phyloP scores from a whole-genome alignment of 2,329 filamentous ascomycete genomes.

The Hymenoscyphus repandus region DNA sequence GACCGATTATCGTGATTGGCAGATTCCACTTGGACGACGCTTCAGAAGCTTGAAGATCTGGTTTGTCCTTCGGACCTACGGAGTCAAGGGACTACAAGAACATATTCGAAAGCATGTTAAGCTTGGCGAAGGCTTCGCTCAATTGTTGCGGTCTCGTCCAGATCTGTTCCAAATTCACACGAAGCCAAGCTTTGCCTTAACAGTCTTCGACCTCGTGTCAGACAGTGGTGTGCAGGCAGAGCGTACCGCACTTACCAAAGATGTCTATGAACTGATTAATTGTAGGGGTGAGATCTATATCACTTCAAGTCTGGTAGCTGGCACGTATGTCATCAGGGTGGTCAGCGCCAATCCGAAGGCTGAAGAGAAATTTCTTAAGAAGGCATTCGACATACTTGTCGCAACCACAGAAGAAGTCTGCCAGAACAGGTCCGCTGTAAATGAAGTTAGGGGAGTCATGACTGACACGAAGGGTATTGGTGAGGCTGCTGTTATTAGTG shows the following conservation, averaged over 20 bases:
- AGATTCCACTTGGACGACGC: slow-evolving; percentile 83
- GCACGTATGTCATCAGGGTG: slow-evolving; percentile 73
- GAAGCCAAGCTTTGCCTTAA: slow-evolving; percentile 70
- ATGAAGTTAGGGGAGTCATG: slow-evolving; percentile 7
- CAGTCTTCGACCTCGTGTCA: slow-evolving; percentile 64
- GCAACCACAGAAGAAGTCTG: slow-evolving; percentile 29
- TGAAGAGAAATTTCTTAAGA: slow-evolving; percentile 66
- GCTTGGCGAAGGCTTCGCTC: slow-evolving; percentile 66
- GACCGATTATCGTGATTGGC: slow-evolving; percentile 95
- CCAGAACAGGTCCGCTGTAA: slow-evolving; percentile 12
- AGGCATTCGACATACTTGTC: slow-evolving; percentile 71
- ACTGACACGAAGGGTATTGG: slow-evolving; percentile 8
- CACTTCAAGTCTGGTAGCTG: slow-evolving; percentile 69
- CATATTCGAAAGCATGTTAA: slow-evolving; percentile 67
- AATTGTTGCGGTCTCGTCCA: slow-evolving; percentile 47
- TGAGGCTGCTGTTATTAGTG: slow-evolving; percentile 14
- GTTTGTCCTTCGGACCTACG: slow-evolving; percentile 86
- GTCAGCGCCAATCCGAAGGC: slow-evolving; percentile 67
- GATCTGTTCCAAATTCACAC: slow-evolving; percentile 76
- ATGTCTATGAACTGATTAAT: slow-evolving; percentile 72
- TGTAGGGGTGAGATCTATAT: slow-evolving; percentile 72
- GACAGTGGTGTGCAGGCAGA: slow-evolving; percentile 38
- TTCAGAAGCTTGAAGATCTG: slow-evolving; percentile 91
- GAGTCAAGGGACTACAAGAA: slow-evolving; percentile 66
- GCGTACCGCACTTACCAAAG: slow-evolving; percentile 64